phyloP scores from a whole-genome alignment of 331 rosid species.

The Saraca asoca region DNA sequence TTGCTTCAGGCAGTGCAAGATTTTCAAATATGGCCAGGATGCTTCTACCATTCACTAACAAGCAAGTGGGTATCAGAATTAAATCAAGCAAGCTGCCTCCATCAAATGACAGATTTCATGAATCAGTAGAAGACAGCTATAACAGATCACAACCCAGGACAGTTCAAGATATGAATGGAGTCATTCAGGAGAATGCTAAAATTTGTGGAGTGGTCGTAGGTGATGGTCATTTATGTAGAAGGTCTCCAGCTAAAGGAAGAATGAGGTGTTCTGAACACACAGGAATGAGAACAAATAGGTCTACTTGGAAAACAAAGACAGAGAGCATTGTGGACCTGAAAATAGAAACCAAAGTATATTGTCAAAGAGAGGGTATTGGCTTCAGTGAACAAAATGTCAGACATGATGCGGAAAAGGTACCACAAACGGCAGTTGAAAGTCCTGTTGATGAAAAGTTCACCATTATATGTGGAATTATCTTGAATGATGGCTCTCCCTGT shows the following conservation, averaged over 20 bases:
- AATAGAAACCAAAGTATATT: background rate
- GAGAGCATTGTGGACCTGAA: constrained; percentile 5
- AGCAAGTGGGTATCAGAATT: constrained; percentile 68
- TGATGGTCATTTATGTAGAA: constrained; percentile 57
- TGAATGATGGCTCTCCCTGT: constrained; percentile 68
- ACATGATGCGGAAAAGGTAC: constrained; percentile 26
- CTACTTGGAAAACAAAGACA: constrained; percentile 30
- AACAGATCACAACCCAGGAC: constrained; percentile 62
- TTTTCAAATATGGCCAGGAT: constrained; percentile 43
- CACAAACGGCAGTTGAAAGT: constrained; percentile 20
- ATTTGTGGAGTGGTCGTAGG: constrained; percentile 61
- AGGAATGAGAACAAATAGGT: constrained; percentile 58
- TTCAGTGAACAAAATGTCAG: constrained; percentile 20
- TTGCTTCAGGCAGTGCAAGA: constrained; percentile 44
- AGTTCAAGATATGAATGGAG: constrained; percentile 36
- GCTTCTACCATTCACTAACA: constrained; percentile 64
- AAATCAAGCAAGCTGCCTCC: constrained; percentile 45
- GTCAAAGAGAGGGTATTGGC: constrained; percentile 14
- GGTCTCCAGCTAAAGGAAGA: constrained; percentile 65
- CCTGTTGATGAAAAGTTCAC: constrained; percentile 30
- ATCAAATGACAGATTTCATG: constrained; percentile 36
- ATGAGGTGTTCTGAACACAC: constrained; percentile 77
- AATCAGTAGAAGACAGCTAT: constrained; percentile 41
- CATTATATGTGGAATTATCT: constrained; percentile 61
- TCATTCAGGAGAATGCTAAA: constrained; percentile 38